Conservation (phyloP, 1,284 basidiomycete species). For the Cutaneotrichosporon dermatis region DNA sequence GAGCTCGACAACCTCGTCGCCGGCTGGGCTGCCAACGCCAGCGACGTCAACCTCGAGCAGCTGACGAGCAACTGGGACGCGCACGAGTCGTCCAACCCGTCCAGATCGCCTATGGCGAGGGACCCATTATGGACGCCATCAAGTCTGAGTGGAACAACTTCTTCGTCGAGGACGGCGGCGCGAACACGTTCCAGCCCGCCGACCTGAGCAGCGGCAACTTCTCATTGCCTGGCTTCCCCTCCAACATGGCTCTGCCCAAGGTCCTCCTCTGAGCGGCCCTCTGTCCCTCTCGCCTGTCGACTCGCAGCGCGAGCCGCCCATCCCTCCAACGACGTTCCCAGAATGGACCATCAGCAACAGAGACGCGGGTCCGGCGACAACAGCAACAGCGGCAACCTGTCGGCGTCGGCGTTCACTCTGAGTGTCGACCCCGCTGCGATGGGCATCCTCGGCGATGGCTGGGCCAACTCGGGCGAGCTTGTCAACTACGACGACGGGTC, state of each 20-base stretch:
- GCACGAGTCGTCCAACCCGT: background rate
- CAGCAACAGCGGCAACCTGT: background rate
- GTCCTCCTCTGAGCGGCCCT: background rate
- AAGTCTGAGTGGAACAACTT: background rate
- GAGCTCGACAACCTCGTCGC: slow-evolving; percentile 2
- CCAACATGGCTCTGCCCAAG: background rate
- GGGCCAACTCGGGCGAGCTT: background rate
- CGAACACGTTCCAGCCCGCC: background rate
- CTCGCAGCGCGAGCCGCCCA: background rate
- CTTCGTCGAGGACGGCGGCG: background rate
- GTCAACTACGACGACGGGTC: background rate
- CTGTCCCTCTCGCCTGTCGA: background rate
- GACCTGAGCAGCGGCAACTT: background rate
- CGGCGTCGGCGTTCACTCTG: background rate
- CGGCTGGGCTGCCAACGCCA: slow-evolving; percentile 1
- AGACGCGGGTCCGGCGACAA: background rate
- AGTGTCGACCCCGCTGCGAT: background rate
- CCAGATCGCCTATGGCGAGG: background rate
- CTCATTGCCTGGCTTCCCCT: background rate
- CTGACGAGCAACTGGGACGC: background rate
- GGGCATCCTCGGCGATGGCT: background rate
- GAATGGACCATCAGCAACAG: background rate
- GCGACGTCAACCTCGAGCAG: background rate
- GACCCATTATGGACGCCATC: slow-evolving; percentile 1
- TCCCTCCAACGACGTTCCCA: background rate